phyloP scores from a whole-genome alignment of 2,329 filamentous ascomycete species.

The Arthrinium phaeospermum region DNA sequence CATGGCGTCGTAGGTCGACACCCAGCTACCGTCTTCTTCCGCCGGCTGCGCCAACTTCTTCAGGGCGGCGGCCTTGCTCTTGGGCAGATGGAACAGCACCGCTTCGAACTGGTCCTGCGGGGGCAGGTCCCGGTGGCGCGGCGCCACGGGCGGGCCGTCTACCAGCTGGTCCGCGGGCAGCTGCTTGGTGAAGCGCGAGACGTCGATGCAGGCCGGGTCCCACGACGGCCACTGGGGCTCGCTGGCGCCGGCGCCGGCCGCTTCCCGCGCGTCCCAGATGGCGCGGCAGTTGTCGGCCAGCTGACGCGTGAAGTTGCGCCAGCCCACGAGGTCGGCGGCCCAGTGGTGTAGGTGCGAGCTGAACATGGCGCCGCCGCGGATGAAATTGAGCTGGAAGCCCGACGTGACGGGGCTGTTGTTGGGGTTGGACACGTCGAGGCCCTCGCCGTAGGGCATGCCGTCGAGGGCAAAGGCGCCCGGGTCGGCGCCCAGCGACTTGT shows the following conservation, averaged over 20 bases:
- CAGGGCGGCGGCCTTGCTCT: slow-evolving; percentile 47
- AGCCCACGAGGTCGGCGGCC: slow-evolving; percentile 49
- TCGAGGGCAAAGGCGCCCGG: slow-evolving; percentile 35
- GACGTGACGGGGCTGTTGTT: slow-evolving; percentile 41
- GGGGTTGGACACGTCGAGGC: slow-evolving; percentile 43
- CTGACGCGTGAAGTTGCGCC: slow-evolving; percentile 44
- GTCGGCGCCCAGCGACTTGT: slow-evolving; percentile 38
- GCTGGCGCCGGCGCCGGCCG: slow-evolving; percentile 33
- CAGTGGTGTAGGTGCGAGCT: slow-evolving; percentile 51
- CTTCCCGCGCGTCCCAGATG: slow-evolving; percentile 21
- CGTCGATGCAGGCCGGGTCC: slow-evolving; percentile 43
- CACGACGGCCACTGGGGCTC: slow-evolving; percentile 37
- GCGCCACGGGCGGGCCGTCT: slow-evolving; percentile 36
- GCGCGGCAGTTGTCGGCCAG: slow-evolving; percentile 50
- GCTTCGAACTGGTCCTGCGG: slow-evolving; percentile 24
- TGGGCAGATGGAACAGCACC: slow-evolving; percentile 50
- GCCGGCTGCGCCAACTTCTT: slow-evolving; percentile 43
- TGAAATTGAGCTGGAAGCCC: slow-evolving; percentile 49
- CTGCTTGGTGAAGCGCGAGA: slow-evolving; percentile 41
- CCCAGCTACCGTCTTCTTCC: slow-evolving; percentile 38
- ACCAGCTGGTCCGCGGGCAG: slow-evolving; percentile 37
- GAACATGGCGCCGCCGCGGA: slow-evolving; percentile 48
- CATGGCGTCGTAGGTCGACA: slow-evolving; percentile 54
- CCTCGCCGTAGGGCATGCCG: slow-evolving; percentile 46
- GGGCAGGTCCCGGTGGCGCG: slow-evolving; percentile 38